A percentile compares a stretch with the other conserved stretches of the same genome.
Evolutionary conservation across 805 yeast genomes (phyloP).

Genomic region (Monosporozyma servazzii): DNA sequence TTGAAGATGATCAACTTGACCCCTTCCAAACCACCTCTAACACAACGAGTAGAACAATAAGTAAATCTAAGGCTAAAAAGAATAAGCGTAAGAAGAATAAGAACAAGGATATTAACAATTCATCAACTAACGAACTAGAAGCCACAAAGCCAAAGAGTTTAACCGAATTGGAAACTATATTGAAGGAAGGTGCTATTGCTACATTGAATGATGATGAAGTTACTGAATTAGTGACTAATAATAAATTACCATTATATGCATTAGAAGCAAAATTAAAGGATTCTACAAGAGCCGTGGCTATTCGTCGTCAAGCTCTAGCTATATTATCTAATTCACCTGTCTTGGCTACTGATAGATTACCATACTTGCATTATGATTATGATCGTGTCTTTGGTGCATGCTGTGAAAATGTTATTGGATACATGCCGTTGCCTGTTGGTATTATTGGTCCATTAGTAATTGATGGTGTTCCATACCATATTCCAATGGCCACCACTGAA

Average conservation of each 20-base stretch:
- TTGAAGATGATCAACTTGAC: conserved; percentile 8
- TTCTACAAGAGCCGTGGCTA: conserved; percentile 83
- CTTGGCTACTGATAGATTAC: conserved; percentile 63
- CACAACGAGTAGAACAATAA: neutral
- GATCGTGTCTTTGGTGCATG: conserved; percentile 98
- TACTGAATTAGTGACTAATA: conserved; percentile 55
- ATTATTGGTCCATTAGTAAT: conserved; percentile 94
- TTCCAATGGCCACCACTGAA: conserved; percentile 99
- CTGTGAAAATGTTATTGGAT: conserved; percentile 97
- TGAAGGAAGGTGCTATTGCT: conserved; percentile 66
- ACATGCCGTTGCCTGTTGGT: conserved; percentile 93
- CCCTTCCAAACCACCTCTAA: neutral
- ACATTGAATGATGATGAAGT: conserved; percentile 67
- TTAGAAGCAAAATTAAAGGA: conserved; percentile 86
- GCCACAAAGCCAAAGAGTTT: conserved; percentile 35
- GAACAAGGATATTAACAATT: neutral
- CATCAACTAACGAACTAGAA: neutral
- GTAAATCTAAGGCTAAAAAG: neutral
- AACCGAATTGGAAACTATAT: conserved; percentile 54
- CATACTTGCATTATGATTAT: conserved; percentile 78
- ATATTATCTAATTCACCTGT: conserved; percentile 74
- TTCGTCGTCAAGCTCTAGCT: conserved; percentile 88
- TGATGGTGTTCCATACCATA: conserved; percentile 79
- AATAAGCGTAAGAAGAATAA: conserved; percentile 3
- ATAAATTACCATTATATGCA: conserved; percentile 86